Evolutionary conservation across 2,329 filamentous ascomycete genomes (phyloP).

Genomic region (Metarhizium sp.): DNA sequence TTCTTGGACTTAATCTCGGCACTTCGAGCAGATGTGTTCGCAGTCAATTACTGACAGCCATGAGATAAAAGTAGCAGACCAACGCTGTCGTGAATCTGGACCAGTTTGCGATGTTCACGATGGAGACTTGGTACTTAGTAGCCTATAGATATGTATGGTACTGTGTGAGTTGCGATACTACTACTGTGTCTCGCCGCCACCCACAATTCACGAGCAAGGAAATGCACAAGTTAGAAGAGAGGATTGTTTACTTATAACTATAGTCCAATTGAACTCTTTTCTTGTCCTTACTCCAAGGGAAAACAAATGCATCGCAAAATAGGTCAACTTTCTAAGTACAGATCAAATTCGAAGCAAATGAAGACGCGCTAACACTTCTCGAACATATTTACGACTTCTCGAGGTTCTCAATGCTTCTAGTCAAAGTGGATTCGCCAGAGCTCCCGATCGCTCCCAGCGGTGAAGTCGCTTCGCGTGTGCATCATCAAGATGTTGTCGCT

Average conservation of each 20-base stretch:
- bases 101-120: not conserved
- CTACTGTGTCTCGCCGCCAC: too few species aligned
- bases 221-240: too few species aligned
- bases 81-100: not conserved
- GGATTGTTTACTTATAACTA: too few species aligned
- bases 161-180: too few species aligned
- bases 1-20: not conserved
- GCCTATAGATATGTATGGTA: too few species aligned
- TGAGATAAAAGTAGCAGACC: not conserved
- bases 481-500: slow-evolving; percentile 41
- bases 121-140: not conserved
- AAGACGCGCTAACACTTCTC: not conserved
- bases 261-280: too few species aligned
- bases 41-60: not conserved
- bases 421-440: slow-evolving; percentile 44
- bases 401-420: slow-evolving; percentile 10
- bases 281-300: too few species aligned
- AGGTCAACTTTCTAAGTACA: not conserved
- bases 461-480: slow-evolving; percentile 39
- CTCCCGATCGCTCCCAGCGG: slow-evolving; percentile 32
- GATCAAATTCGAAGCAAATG: not conserved
- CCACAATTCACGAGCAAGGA: too few species aligned
- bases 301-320: too few species aligned
- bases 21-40: not conserved
- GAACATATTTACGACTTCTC: too few species aligned